A percentile compares a stretch with the other conserved stretches of the same genome.
Evolutionary conservation across 164 flowering plant genomes (phyloP).

Genomic region (Akebia trifoliata): DNA sequence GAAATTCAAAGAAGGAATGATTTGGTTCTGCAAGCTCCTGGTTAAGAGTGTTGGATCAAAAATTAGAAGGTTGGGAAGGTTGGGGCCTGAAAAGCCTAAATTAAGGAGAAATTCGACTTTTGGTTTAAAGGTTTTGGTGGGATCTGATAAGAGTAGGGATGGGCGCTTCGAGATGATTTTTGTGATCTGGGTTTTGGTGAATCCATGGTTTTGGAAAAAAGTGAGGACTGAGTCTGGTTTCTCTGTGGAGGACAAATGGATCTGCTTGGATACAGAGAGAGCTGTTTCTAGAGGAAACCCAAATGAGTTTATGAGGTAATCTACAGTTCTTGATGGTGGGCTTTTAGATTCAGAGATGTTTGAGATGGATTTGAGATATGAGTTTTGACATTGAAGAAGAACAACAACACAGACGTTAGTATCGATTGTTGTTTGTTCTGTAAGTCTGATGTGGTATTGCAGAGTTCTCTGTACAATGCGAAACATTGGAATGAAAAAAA

Average conservation of each 20-base stretch:
- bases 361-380: conserved; percentile 6
- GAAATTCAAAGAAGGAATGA: conserved; percentile 13
- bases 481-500: too few species aligned
- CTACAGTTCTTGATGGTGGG: neutral
- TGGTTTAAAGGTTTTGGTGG: conserved; percentile 13
- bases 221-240: conserved; percentile 12
- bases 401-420: too few species aligned
- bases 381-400: neutral
- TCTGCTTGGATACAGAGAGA: neutral
- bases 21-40: conserved; percentile 10
- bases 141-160: neutral
- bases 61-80: conserved; percentile 3
- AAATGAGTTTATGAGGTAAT: conserved; percentile 13
- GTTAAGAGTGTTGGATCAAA: conserved; percentile 4
- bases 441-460: too few species aligned
- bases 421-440: too few species aligned
- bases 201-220: conserved; percentile 9
- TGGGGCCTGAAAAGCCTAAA: conserved; percentile 14
- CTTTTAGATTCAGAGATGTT: neutral
- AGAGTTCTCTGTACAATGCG: too few species aligned
- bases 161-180: conserved; percentile 5
- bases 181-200: conserved; percentile 16
- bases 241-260: neutral
- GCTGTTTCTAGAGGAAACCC: conserved; percentile 6
- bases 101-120: conserved; percentile 18